These are phyloP conservation scores for Epichloe bromicola DNA, from an alignment of 2,329 filamentous ascomycete species.

Conservation along the genomic window DNA sequence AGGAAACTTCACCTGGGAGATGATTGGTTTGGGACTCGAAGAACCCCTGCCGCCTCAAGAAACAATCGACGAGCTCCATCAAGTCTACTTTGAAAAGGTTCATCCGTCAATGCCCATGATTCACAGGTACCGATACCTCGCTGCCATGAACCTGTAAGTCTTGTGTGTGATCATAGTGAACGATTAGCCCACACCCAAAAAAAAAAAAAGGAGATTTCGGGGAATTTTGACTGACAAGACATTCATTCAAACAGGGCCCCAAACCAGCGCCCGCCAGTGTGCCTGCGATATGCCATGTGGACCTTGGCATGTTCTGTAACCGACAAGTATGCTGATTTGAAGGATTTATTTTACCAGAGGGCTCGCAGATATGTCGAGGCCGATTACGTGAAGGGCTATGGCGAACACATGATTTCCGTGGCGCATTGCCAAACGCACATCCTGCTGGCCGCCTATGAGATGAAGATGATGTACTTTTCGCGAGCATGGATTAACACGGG, in stretches of 20 bases:
- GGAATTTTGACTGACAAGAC: not conserved
- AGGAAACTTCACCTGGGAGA: conserved; percentile 65
- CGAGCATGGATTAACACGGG: conserved; percentile 90
- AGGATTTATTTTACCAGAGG: conserved; percentile 80
- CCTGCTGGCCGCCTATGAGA: conserved; percentile 73
- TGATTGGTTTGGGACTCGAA: conserved; percentile 46
- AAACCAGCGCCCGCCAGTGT: conserved; percentile 72
- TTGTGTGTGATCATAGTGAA: not conserved
- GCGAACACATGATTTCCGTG: conserved; percentile 76
- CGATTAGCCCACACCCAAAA: not conserved
- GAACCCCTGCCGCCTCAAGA: conserved; percentile 46
- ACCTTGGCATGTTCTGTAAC: conserved; percentile 75
- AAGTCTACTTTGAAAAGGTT: conserved; percentile 82
- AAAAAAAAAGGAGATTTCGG: not conserved
- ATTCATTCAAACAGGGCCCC: conserved; percentile 44
- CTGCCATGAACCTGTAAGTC: conserved; percentile 67
- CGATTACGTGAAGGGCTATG: conserved; percentile 85
- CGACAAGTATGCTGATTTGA: conserved; percentile 67
- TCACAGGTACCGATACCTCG: conserved; percentile 74
- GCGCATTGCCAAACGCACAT: conserved; percentile 78
- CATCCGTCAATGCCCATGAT: conserved; percentile 81
- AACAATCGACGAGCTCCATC: conserved; percentile 73
- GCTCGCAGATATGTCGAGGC: conserved; percentile 81
- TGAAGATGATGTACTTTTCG: conserved; percentile 96
- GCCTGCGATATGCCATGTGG: conserved; percentile 91